Base-by-base conservation (phyloP, 495 filamentous ascomycete genomes). In the Penicillium odoratum region DNA sequence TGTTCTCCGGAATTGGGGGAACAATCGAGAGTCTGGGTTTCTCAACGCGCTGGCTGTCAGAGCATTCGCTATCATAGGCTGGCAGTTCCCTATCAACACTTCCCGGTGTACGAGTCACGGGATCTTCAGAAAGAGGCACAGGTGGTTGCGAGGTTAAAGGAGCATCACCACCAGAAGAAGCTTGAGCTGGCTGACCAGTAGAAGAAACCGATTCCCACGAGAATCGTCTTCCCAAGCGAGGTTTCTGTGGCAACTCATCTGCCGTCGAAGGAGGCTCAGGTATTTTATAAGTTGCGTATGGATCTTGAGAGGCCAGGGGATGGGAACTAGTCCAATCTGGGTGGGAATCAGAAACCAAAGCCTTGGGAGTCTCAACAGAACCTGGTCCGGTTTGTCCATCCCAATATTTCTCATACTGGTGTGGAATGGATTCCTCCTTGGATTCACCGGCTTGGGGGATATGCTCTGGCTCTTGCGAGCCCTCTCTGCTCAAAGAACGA, bases 341-440 rank as follows among this genome's bases (percentile, higher is more conserved):
- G 25, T 63, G 60, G 34, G 58, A 43, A 10, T 59, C 58, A 0
- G 71, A 57, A 29, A 57, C 51, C 5, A 64, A 51, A 57, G 53
- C 40, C 16, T 48, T 56, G 7, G 53, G 54, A 11, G 53, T 30
- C 16, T 56, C 59, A 6, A 58, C 52, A 29, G 56, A 53, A 49
- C 49, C 62, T 1, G 58, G 30, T 9, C 47, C 54, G 8, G 63
- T 50, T 33, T 63, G 58, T 28, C 71, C 75, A 55, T 77, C 80
- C 84, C 81, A 84, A 64, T 85, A 84, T 49, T 78, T 80, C 54
- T 86, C 85, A 68, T 85, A 85, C 59, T 86, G 82, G 29, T 70
- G 73, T 1, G 83, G 84, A 28, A 85, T 68, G 29, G 81, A 77
- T 5, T 77, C 78, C 46, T 80, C 81, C 48, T 80, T 42, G 13